Base-by-base conservation (phyloP, 2,329 filamentous ascomycete species). In the Scytalidium sp. region DNA sequence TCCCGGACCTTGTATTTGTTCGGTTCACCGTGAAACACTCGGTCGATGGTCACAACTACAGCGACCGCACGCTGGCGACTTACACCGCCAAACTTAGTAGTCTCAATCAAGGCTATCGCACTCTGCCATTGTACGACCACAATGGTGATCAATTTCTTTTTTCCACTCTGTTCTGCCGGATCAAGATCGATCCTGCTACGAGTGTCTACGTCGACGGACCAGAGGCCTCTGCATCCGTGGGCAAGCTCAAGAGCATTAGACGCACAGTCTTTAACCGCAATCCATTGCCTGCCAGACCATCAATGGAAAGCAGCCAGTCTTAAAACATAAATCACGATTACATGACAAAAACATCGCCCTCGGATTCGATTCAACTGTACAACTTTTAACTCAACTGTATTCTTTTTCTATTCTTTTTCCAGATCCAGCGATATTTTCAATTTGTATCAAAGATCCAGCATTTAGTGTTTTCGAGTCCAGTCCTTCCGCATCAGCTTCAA, bases 131-230 rank as follows among this genome's bases (percentile, higher is more conserved):
- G 15, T 87, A 90, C 67, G 92, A 97, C 70, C 80, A 84, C 49
- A 88, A 90, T 55, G 94, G 92, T 53, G 92, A 97, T 60, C 90
- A 92, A 60, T 97, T 95, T 66, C 79, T 97, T 41, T 97, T 97
- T 70, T 96, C 94, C 2, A 95, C 91, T 10, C 76, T 99, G 15
- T 96, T 97, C 69, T 96, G 92, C 73, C 86, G 85, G 62, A 88
- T 97, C 70, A 84, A 84, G 58, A 87, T 81, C 23, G 75, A 80
- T 36, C 73, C 76, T 13, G 71, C 79, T 32, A 79, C 78, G 42
- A 80, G 77, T 53, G 74, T 80, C 55, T 79, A 82, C 57, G 72
- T 85, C 42, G 71, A 79, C 43, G 70, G 75, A 55, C 64, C 74
- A 51, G 65, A 72, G 42, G 62, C 57, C 45, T 52, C 70, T 17